Conservation (phyloP, 2,329 filamentous ascomycete species). For the Phaeoacremonium minimum region DNA sequence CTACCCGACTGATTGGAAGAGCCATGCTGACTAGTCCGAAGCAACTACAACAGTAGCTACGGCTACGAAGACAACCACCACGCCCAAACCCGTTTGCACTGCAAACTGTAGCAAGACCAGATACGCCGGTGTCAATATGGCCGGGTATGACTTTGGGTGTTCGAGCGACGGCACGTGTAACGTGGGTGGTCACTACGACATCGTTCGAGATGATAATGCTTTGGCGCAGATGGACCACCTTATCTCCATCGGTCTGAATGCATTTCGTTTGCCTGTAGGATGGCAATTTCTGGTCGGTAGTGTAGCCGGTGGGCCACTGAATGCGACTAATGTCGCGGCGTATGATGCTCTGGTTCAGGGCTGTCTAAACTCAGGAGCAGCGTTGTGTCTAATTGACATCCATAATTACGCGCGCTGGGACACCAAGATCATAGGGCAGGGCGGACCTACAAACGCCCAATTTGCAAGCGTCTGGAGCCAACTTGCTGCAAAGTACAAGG, state of each 20-base stretch:
- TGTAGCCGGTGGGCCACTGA: slow-evolving; percentile 33
- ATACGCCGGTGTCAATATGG: too few species aligned
- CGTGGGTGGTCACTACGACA: slow-evolving; percentile 7
- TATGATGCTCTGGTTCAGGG: slow-evolving; percentile 46
- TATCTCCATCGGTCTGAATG: slow-evolving; percentile 47
- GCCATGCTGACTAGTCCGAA: too few species aligned
- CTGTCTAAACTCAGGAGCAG: slow-evolving; percentile 41
- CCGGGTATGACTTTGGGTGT: slow-evolving; percentile 45
- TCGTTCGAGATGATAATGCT: slow-evolving; percentile 14
- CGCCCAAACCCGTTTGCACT: too few species aligned
- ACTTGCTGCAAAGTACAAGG: slow-evolving; percentile 51
- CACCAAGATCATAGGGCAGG: slow-evolving; percentile 56
- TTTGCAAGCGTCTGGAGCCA: slow-evolving; percentile 57
- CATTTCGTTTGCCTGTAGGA: slow-evolving; percentile 49
- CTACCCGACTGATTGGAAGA: too few species aligned
- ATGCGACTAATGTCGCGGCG: slow-evolving; percentile 33
- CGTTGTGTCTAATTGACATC: slow-evolving; percentile 14
- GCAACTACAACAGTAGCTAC: too few species aligned
- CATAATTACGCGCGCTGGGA: slow-evolving; percentile 44
- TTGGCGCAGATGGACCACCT: slow-evolving; percentile 53
- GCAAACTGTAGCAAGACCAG: too few species aligned
- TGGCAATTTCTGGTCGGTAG: slow-evolving; percentile 48
- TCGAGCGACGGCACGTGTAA: slow-evolving; percentile 32
- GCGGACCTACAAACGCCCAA: slow-evolving; percentile 51
- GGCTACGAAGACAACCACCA: too few species aligned